Evolutionary conservation across 768 basidiomycete species (phyloP).

Genomic region (Panaeolus papilionaceus): DNA sequence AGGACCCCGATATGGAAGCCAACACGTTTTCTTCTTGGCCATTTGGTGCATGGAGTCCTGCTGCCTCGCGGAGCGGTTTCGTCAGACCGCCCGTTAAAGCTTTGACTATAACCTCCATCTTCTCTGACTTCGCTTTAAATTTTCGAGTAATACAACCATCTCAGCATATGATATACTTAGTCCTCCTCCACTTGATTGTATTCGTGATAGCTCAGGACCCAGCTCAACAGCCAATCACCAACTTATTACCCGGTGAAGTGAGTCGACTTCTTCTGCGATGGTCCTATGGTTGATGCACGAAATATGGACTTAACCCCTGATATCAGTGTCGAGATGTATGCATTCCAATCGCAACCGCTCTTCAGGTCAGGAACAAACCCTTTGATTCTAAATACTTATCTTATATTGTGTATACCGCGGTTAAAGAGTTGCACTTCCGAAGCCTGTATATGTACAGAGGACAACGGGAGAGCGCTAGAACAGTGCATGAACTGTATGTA

Average conservation of each 20-base stretch:
- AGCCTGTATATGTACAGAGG: neutral
- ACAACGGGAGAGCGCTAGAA: neutral
- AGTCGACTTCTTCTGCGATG: neutral
- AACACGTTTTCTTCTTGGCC: conserved; percentile 1
- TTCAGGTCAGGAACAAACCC: neutral
- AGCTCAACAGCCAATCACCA: neutral
- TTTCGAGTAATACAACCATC: too few species aligned
- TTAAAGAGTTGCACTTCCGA: neutral
- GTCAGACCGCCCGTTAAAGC: neutral
- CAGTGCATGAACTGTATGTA: conserved; percentile 8
- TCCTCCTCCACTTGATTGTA: neutral
- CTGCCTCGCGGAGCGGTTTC: neutral
- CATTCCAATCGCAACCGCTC: neutral
- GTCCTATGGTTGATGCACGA: neutral
- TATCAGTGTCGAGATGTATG: conserved; percentile 1
- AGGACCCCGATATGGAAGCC: neutral
- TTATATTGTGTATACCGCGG: too few species aligned
- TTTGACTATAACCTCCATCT: too few species aligned
- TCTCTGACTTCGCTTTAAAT: neutral
- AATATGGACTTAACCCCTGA: neutral
- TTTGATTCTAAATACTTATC: neutral
- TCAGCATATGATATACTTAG: neutral
- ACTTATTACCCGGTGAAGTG: neutral
- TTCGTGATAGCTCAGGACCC: neutral
- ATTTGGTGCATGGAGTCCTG: neutral